phyloP scores from a whole-genome alignment of 2,329 filamentous ascomycete genomes.

The Ophiostoma tasmaniense region DNA sequence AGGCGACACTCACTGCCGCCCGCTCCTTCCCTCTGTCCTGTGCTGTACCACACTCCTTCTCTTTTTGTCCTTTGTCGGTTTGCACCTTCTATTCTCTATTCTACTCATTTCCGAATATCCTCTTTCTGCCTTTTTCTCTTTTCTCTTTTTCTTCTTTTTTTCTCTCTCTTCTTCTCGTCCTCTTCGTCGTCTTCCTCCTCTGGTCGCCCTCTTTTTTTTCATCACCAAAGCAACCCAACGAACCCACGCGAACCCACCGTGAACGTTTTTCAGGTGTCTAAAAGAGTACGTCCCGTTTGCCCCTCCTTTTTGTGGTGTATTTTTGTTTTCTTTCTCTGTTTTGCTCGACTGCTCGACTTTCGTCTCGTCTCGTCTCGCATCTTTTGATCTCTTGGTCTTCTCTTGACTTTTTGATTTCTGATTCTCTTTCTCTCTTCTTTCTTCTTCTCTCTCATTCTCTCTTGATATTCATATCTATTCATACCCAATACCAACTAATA shows the following conservation, averaged over 20 bases:
- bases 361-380: neutral
- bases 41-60: neutral
- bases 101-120: conserved; percentile 10
- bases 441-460: neutral
- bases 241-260: conserved; percentile 10
- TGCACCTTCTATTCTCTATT: neutral
- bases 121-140: conserved; percentile 5
- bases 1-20: neutral
- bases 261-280: conserved; percentile 5
- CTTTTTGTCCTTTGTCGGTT: conserved; percentile 8
- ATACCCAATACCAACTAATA: conserved; percentile 4
- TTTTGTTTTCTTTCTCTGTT: conserved; percentile 3
- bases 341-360: neutral
- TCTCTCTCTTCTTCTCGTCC: neutral
- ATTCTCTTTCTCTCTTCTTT: neutral
- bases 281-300: conserved; percentile 8
- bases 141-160: neutral
- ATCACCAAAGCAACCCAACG: conserved; percentile 18
- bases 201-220: conserved; percentile 11
- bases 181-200: neutral
- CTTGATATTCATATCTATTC: neutral
- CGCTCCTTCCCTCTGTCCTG: neutral
- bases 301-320: neutral
- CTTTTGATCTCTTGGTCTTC: neutral
- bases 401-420: neutral